These are phyloP conservation scores for Mollisiaceae sp. DNA, from an alignment of 2,329 filamentous ascomycete species.

Conservation along the genomic window DNA sequence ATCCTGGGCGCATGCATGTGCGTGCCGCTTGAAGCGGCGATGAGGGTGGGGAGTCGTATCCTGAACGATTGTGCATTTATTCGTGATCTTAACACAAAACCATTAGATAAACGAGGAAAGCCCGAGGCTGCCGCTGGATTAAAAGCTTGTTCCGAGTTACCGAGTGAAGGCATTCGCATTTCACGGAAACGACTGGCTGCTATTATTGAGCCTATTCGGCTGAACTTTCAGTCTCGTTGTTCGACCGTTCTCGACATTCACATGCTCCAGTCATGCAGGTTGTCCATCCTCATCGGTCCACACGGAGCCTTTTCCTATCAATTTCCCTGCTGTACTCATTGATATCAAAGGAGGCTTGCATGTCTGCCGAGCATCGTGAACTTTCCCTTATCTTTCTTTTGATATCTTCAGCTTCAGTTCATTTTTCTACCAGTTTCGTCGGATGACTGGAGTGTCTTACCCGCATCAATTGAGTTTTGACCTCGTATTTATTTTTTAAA, in stretches of 20 bases:
- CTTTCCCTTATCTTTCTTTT: slow-evolving; percentile 1
- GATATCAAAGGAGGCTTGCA: not conserved
- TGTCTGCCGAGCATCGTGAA: not conserved
- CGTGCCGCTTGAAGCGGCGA: slow-evolving; percentile 14
- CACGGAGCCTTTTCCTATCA: slow-evolving; percentile 6
- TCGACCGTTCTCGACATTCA: not conserved
- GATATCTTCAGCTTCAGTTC: not conserved
- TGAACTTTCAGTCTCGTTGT: not conserved
- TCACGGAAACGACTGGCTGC: not conserved
- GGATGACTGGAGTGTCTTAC: not conserved
- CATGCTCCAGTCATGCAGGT: not conserved
- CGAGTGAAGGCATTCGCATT: not conserved
- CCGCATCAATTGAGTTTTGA: slow-evolving; percentile 10
- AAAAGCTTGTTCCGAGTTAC: not conserved
- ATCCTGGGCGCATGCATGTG: slow-evolving; percentile 1
- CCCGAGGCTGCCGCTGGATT: not conserved
- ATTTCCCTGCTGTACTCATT: not conserved
- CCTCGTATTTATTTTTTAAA: slow-evolving; percentile 7
- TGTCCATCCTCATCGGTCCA: not conserved
- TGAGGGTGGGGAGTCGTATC: not conserved
- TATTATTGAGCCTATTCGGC: not conserved
- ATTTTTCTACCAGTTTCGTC: not conserved
- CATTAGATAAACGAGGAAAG: not conserved
- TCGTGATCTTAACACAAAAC: not conserved
- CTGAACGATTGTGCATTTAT: not conserved